Conservation (phyloP, 2,329 filamentous ascomycete species). For the Biscogniauxia sp. region DNA sequence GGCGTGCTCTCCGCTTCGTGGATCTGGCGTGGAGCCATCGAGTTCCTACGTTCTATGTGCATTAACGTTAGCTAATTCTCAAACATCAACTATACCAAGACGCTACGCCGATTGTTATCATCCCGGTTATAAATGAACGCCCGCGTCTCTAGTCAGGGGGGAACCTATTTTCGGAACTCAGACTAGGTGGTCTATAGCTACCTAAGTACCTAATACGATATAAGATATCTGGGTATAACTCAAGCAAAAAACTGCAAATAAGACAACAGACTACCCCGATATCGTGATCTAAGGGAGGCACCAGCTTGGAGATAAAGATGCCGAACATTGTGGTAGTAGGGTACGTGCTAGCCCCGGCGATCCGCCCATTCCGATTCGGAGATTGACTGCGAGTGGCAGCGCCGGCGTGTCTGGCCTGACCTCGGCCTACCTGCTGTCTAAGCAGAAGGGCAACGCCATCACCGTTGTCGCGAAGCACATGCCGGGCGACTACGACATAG, state of each 20-base stretch:
- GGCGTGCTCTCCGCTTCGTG: background rate
- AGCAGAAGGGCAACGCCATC: slow-evolving; percentile 39
- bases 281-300: background rate
- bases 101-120: background rate
- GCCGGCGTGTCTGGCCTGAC: slow-evolving; percentile 35
- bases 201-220: no score
- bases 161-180: background rate
- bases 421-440: slow-evolving; percentile 33
- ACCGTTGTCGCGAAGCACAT: slow-evolving; percentile 61
- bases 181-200: background rate
- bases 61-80: background rate
- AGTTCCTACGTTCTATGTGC: background rate
- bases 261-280: background rate
- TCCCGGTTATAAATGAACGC: background rate
- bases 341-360: slow-evolving; percentile 13
- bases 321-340: slow-evolving; percentile 32
- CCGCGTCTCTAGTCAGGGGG: background rate
- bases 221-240: background rate
- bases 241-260: background rate
- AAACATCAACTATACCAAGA: background rate
- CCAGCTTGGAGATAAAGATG: slow-evolving; percentile 17
- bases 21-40: background rate
- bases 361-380: slow-evolving; percentile 1
- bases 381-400: slow-evolving; percentile 13
- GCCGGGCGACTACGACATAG: slow-evolving; percentile 75